Conservation (phyloP, 2,329 filamentous ascomycete genomes). For the Colletotrichum siamense region DNA sequence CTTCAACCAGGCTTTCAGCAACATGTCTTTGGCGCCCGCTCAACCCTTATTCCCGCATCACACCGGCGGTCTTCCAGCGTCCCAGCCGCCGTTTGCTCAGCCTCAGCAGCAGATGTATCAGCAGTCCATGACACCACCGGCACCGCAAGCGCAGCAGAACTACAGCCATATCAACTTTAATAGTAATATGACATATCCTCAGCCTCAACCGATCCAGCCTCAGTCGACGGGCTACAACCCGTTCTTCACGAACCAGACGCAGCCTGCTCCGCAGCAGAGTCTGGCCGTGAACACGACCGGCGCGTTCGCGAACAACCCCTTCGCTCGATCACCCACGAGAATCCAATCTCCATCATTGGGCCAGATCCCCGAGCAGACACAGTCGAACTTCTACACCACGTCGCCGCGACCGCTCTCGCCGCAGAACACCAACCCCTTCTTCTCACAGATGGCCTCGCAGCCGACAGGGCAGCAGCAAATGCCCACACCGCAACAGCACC, state of each 20-base stretch:
- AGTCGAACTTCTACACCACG: slow-evolving; percentile 45
- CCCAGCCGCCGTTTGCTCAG: slow-evolving; percentile 37
- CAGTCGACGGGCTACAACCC: slow-evolving; percentile 56
- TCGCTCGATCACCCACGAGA: slow-evolving; percentile 52
- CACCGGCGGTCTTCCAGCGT: slow-evolving; percentile 65
- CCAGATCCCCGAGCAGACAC: slow-evolving; percentile 59
- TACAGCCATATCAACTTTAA: slow-evolving; percentile 46
- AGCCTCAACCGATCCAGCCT: slow-evolving; percentile 39
- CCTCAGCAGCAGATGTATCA: slow-evolving; percentile 45
- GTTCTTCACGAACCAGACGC: slow-evolving; percentile 48
- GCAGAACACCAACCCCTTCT: slow-evolving; percentile 35
- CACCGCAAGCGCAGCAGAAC: slow-evolving; percentile 44
- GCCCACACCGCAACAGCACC: slow-evolving; percentile 24
- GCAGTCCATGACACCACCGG: slow-evolving; percentile 48
- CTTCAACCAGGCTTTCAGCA: slow-evolving; percentile 76
- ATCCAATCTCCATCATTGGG: slow-evolving; percentile 55
- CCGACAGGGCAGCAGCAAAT: slow-evolving; percentile 21
- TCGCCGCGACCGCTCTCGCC: slow-evolving; percentile 28
- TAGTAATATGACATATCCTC: slow-evolving; percentile 48
- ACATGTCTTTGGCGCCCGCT: slow-evolving; percentile 67
- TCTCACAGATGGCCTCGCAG: slow-evolving; percentile 22
- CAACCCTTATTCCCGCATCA: slow-evolving; percentile 77
- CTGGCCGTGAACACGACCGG: slow-evolving; percentile 47
- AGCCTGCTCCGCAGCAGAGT: slow-evolving; percentile 34
- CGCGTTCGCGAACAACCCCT: slow-evolving; percentile 50